Conservation (phyloP, 1,284 basidiomycete genomes). For the Golubevia pallescens region DNA sequence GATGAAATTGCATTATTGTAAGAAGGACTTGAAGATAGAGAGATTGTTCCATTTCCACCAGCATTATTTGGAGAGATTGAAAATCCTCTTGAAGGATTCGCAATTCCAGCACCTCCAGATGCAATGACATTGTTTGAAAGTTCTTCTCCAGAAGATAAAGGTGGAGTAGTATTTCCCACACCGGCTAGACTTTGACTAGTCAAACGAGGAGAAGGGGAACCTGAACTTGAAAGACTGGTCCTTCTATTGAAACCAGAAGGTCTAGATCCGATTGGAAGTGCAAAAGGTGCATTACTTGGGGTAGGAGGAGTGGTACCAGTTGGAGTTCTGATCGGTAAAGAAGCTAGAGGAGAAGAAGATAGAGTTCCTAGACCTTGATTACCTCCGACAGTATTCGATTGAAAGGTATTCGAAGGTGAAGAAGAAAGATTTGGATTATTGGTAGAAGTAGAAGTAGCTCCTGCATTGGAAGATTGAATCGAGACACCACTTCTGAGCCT, state of each 20-base stretch:
- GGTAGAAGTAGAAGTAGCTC: too few species aligned
- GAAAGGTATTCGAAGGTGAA: too few species aligned
- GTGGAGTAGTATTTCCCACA: slow-evolving; percentile 3
- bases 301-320: slow-evolving; percentile 12
- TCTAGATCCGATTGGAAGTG: slow-evolving; percentile 34
- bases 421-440: too few species aligned
- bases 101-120: not conserved
- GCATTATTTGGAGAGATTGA: too few species aligned
- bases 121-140: not conserved
- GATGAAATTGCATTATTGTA: not conserved
- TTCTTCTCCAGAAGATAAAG: slow-evolving; percentile 6
- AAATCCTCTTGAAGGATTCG: not conserved
- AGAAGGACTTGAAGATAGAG: not conserved
- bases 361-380: not conserved
- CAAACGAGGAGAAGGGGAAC: slow-evolving; percentile 27
- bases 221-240: slow-evolving; percentile 30
- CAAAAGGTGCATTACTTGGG: slow-evolving; percentile 28
- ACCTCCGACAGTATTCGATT: not conserved
- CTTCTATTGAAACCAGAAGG: slow-evolving; percentile 27
- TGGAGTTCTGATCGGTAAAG: not conserved
- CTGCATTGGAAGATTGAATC: too few species aligned
- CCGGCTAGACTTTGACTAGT: slow-evolving; percentile 12
- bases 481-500: too few species aligned
- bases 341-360: not conserved
- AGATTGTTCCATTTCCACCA: not conserved